Base-by-base conservation (phyloP, 768 basidiomycete species). In the Thelephora ganbajun region DNA sequence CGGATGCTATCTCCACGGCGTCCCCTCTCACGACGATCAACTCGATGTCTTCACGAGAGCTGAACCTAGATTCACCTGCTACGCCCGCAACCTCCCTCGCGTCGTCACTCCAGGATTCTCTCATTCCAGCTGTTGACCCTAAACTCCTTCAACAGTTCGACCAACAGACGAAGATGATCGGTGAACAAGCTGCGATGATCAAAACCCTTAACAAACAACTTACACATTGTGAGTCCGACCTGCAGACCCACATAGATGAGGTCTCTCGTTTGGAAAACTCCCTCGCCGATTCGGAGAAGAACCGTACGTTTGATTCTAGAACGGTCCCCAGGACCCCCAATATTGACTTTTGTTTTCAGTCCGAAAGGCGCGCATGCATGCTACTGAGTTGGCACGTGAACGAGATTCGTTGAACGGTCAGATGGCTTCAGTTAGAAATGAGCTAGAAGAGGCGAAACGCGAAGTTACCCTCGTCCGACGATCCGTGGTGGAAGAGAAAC, bases 171-270 rank as follows among this genome's bases (percentile, higher is more conserved):
- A 84, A 82, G 56, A 79, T 75, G 42, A 66, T 91, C 34, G 84
- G 79, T 11, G 90, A 93, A 67, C 84, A 89, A 59, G 84, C 89
- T 55, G 76, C 72, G 45, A 92, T 90, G 83, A 88, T 94, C 67
- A 86, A 88, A 65, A 91, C 86, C 19, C 74, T 96, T 52, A 92
- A 91, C 64, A 92, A 94, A 63, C 90, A 92, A 63, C 62, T 96
- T 43, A 80, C 79, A n/a, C 91, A 94, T 61, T 92, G 89, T 58
- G 92, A 96, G 65, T 77, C 74, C 51, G 91, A 96, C 63, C 69
- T 93, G 53, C 86, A 92, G 55, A 80, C 85, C 22, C 89, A 93
- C 58, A 89, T 91, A 76, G 88, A 94, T 61, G 75, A 91, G 46
- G 88, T 91, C 51, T 73, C 68, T 52, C 86, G 82, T 9, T 71